Percentiles rank a stretch among this genome's conserved stretches.
These are phyloP conservation scores for Metschnikowia shivogae DNA, from an alignment of 805 yeast genomes.

Conservation along the genomic window DNA sequence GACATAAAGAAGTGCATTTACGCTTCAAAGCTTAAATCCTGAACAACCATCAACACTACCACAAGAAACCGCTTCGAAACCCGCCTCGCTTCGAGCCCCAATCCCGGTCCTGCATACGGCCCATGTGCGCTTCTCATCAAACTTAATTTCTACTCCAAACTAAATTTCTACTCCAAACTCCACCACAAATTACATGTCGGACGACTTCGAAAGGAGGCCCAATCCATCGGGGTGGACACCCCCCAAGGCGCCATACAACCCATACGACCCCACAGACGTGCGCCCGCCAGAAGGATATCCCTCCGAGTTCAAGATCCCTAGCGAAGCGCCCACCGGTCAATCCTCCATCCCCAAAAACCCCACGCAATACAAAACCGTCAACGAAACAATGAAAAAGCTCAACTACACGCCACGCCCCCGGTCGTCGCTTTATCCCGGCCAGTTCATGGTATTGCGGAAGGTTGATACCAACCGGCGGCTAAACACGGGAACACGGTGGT, in stretches of 20 bases:
- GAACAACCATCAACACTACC: no score
- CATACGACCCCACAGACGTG: conserved; percentile 71
- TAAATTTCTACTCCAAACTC: not conserved
- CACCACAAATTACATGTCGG: conserved; percentile 7
- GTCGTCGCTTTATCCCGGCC: conserved; percentile 72
- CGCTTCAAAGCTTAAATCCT: no score
- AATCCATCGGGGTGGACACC: conserved; percentile 78
- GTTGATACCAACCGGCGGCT: conserved; percentile 51
- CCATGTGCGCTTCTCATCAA: not conserved
- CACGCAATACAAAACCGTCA: conserved; percentile 61
- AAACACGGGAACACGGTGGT: conserved; percentile 55
- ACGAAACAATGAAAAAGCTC: conserved; percentile 68
- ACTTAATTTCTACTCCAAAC: conserved; percentile 1
- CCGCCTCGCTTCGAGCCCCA: no score
- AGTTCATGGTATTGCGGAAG: conserved; percentile 64
- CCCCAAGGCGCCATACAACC: conserved; percentile 82
- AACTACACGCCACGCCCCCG: conserved; percentile 77
- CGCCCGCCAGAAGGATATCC: conserved; percentile 87
- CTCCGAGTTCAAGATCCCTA: conserved; percentile 70
- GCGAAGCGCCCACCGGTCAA: conserved; percentile 51
- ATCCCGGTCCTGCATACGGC: no score
- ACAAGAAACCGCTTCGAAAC: no score
- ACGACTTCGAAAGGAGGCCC: conserved; percentile 55
- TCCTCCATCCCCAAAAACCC: conserved; percentile 60
- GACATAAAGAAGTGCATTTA: no score